Base-by-base conservation (phyloP, 1,139 yeast genomes). In the Candida tunisiensis region DNA sequence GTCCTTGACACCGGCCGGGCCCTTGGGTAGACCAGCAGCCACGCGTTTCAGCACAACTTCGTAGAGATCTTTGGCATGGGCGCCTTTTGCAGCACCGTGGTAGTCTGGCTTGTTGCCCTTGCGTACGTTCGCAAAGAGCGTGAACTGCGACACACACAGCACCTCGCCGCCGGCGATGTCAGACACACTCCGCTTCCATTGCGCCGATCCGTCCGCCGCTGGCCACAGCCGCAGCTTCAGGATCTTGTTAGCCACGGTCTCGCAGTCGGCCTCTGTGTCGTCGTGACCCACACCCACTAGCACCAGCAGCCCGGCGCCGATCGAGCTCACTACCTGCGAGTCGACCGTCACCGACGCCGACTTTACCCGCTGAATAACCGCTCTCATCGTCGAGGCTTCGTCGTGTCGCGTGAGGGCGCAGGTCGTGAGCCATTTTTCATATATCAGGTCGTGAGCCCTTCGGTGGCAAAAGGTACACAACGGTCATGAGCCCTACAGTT, bases 41-140 rank as follows among this genome's bases (percentile, higher is more conserved):
- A 57, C 34, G 53, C 53, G 39, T 1, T 36, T 38, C 34, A 80
- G 52, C 31, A 83, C 78, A 25, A 47, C 44, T n/a, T 74, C 64
- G 45, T 83, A 88, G 31, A 82, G 52, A 10, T 57, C 68, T 17
- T 57, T 54, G 0, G 96, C 95, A 1, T 61, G 50, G n/a, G 60
- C 67, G 29, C 65, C 93, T 49, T 75, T 78, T 30, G 83, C 93
- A 0, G 95, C 95, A 33, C 60, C 59, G 45, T 85, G 95, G 49
- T 85, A 83, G 44, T 85, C 95, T 0, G 96, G 96, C 45, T 83
- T 85, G 5, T 93, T 66, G 4, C 95, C 95, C 49, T 85, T 85
- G 41, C 70, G 75, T 14, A 88, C 67, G 18, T 69, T 74, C 0
- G 83, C 96, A 45, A 75, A 70, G 21, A 85, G 59, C 0, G 98